Evolutionary conservation across 2,329 filamentous ascomycete genomes (phyloP), one percentile per base, ranked within the genome.

Genomic region (Neonectria sp.): DNA sequence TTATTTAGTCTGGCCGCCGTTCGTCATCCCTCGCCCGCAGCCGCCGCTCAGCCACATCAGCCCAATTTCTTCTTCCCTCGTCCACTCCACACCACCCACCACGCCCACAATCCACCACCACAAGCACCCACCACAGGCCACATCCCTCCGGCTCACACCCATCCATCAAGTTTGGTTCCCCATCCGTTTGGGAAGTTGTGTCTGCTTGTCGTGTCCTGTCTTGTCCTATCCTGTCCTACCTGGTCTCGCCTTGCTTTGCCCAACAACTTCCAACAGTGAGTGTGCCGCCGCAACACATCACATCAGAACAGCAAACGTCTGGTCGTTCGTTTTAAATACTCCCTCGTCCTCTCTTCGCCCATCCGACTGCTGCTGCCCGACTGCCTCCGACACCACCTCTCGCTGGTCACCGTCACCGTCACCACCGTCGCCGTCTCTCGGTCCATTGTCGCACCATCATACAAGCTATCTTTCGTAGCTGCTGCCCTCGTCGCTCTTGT

Each of bases 1-100:
- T 17, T 31, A 52, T 31, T 53, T 24, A 53, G n/a, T 15, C 24
- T 27, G 27, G 53, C 45, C 31, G 46, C 55, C 55, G 46, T 58
- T 59, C 62, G 62, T 65, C 62, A 65, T 65, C 62, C 62, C 49
- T 60, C 55, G 29, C 55, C 62, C 62, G 56, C 55, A 65, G 62
- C 56, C 48, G 57, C 43, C 56, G 43, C 62, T 65, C 62, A 65
- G 62, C 62, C 62, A 65, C 62, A 65, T 31, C 62, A 59, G 56
- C 62, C 55, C 62, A 65, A 65, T 65, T 65, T 65, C 55, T 48
- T 65, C 53, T 55, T 46, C 55, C 52, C 60, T n/a, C 37, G 40
- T 63, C 61, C 55, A 49, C 53, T 56, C 53, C 37, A 55, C 52
- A 31, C 51, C 60, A 62, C 46, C 53, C 46, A 27, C 46, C 24